phyloP scores from a whole-genome alignment of 1,284 basidiomycete species.

The Rhodotorula sp. region DNA sequence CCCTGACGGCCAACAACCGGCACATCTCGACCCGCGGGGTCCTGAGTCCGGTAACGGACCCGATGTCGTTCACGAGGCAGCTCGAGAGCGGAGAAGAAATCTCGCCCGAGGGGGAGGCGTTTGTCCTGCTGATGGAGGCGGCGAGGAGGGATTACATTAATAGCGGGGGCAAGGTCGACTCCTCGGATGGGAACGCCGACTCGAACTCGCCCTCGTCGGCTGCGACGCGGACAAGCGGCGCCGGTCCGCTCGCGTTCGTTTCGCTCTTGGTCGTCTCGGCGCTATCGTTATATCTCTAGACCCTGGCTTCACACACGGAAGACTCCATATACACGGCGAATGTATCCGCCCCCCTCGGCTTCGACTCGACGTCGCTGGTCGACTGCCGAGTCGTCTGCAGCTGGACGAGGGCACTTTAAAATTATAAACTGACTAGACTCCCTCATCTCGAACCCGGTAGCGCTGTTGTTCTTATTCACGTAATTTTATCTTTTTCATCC shows the following conservation, averaged over 20 bases:
- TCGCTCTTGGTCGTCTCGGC: not conserved
- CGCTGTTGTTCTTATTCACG: no score
- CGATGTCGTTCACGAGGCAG: slow-evolving; percentile 56
- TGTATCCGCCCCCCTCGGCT: no score
- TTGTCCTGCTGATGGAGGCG: slow-evolving; percentile 66
- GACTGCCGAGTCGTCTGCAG: no score
- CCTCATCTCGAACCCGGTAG: no score
- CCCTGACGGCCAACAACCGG: slow-evolving; percentile 33
- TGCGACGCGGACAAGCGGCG: no score
- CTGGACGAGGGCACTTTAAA: no score
- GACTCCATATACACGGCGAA: no score
- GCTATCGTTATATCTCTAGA: not conserved
- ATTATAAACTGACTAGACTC: no score
- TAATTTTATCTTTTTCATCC: no score
- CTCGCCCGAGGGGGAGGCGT: slow-evolving; percentile 65
- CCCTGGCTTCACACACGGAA: not conserved
- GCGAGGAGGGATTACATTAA: slow-evolving; percentile 51
- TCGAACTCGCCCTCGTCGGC: no score
- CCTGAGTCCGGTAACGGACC: slow-evolving; percentile 69
- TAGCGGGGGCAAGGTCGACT: not conserved
- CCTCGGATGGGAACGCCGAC: not conserved
- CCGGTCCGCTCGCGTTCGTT: no score
- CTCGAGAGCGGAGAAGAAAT: slow-evolving; percentile 48
- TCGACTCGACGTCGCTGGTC: no score
- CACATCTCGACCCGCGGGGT: slow-evolving; percentile 56